Evolutionary conservation across 768 basidiomycete species (phyloP), one percentile per base, ranked within the genome.

Genomic region (Lentinula raphanica): DNA sequence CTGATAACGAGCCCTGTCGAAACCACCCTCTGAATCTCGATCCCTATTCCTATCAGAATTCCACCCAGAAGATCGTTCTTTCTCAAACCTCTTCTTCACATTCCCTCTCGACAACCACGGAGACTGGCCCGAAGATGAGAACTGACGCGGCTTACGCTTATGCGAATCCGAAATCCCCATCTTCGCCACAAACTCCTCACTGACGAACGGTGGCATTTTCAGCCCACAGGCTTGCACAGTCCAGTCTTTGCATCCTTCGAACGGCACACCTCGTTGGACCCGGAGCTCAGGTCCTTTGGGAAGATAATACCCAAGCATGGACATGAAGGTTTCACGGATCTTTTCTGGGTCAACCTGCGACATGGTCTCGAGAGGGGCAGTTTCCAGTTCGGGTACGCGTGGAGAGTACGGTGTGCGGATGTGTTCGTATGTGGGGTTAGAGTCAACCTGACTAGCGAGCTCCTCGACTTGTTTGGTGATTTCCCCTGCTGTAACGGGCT

Each of bases 301-400:
- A 35, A 84, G 64, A 71, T 92, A 92, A 73, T 85, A 92, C 1
- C 92, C 92, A 19, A 93, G 70, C 55, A 87, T 68, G 13, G 86
- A 83, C 21, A 81, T 76, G 65, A 90, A 85, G 1, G 86, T 81
- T 54, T 86, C 83, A 45, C 74, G 71, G 45, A 92, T 64, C 2
- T 80, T 80, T 3, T 77, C 78, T 21, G 72, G 67, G 63, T 88
- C 80, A 11, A 85, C 53, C 4, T 64, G 66, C 12, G 58, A 27
- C 6, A 70, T 65, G 44, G 81, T 59, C 27, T 71, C 65, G 23
- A 67, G 46, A 39, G 78, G 56, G 8, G 60, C 65, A 12, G 61
- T 53, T 28, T 71, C 67, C 12, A 78, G 63, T 25, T 70, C 66
- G 1, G 71, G 15, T 13, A 69, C 36, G 0, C 63, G 58, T 3